Base-by-base conservation (phyloP, 2,329 filamentous ascomycete genomes). In the Cercospora janseana region DNA sequence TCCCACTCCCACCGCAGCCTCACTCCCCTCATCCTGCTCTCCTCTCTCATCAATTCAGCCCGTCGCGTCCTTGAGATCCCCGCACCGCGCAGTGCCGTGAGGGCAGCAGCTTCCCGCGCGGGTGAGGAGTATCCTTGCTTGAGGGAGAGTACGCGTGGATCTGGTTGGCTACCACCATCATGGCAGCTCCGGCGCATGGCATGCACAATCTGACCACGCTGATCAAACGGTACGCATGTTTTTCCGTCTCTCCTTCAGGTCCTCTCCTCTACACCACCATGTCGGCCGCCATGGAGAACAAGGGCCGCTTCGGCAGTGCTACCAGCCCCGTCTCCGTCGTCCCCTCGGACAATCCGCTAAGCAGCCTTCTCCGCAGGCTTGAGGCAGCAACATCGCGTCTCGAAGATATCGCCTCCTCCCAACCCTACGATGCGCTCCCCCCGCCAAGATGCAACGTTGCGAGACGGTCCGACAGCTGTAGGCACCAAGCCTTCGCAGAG, bases 131-230 rank as follows among this genome's bases (percentile, higher is more conserved):
- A 43, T 43, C 44, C 44, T 47, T 47, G 44, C 29, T 26, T 18
- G 2, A 1, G 18, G n/a, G n/a, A n/a, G n/a, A n/a, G n/a, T n/a
- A n/a, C n/a, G 34, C 34, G 34, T 38, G 21, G 16, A 12, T 38
- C 34, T 38, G 34, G 34, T 38, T 38, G 34, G 34, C 34, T 38
- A 38, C 34, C 40, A 43, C 12, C 38, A 31, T 18, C 31, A 46
- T 51, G 46, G 54, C 57, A 51, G 28, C 47, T 27, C 29, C 45
- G 24, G 29, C 45, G n/a, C 55, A 58, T 46, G 88, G 90, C 65
- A 96, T 97, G 89, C 85, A 97, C 74, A 97, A 95, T 69, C 76
- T 98, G 57, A 94, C 90, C 27, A 98, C 93, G 47, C 82, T 98
- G 66, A 96, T 98, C 76, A 98, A 98, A 81, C 84, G 93, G 93